Evolutionary conservation across 1,284 basidiomycete genomes (phyloP).

Genomic region (Taiwanofungus camphoratus): DNA sequence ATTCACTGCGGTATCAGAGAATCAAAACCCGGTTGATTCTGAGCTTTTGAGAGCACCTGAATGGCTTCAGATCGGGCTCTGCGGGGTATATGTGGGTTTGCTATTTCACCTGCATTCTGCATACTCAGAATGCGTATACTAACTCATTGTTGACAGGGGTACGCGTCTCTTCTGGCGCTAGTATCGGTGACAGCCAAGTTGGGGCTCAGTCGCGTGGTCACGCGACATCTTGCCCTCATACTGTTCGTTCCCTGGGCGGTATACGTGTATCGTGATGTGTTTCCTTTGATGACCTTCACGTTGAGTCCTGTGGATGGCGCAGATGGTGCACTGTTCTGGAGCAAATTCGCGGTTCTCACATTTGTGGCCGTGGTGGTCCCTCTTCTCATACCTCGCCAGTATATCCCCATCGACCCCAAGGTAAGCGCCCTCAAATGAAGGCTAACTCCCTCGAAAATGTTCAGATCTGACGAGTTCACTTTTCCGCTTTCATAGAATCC

Average conservation of each 20-base stretch:
- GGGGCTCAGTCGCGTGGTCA: not conserved
- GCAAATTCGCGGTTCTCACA: constrained; percentile 34
- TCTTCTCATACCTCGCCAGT: constrained; percentile 38
- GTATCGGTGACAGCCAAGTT: constrained; percentile 8
- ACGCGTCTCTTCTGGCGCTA: constrained; percentile 16
- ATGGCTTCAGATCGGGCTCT: constrained; percentile 26
- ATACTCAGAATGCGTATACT: constrained; percentile 27
- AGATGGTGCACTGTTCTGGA: constrained; percentile 32
- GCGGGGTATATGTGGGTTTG: constrained; percentile 30
- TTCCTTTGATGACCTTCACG: constrained; percentile 40
- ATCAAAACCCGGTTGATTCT: not conserved
- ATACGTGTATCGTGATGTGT: constrained; percentile 46
- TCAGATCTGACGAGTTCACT: constrained; percentile 10
- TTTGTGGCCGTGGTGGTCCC: constrained; percentile 39
- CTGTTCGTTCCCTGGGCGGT: constrained; percentile 37
- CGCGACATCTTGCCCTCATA: constrained; percentile 20
- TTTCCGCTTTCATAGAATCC: constrained; percentile 30
- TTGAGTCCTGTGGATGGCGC: constrained; percentile 35
- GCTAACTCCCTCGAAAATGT: constrained; percentile 19
- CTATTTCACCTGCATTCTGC: constrained; percentile 12
- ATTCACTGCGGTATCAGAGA: constrained; percentile 8
- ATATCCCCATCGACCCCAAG: constrained; percentile 35
- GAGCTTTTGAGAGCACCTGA: not conserved
- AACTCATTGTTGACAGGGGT: constrained; percentile 33
- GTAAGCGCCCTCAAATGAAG: constrained; percentile 28